Evolutionary conservation across 169 alveolate genomes (phyloP).

Genomic region (Plasmodium vivax): DNA sequence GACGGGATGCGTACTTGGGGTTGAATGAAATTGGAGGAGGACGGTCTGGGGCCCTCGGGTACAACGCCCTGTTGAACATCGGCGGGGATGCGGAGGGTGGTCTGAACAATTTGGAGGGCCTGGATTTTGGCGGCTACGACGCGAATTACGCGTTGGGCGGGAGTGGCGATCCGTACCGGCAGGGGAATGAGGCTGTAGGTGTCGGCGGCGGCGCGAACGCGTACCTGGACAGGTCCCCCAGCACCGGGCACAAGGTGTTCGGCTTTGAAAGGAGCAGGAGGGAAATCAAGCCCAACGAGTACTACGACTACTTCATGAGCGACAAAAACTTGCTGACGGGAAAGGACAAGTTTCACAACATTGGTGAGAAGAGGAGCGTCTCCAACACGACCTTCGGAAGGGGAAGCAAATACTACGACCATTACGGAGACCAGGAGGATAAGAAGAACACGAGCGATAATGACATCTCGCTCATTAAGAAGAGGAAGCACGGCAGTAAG

Average conservation of each 20-base stretch:
- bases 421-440: constrained; percentile 29
- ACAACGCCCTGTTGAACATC: neutral
- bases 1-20: constrained; percentile 4
- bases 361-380: constrained; percentile 50
- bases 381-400: constrained; percentile 59
- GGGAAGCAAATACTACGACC: constrained; percentile 22
- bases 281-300: constrained; percentile 15
- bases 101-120: neutral
- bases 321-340: constrained; percentile 2
- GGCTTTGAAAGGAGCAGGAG: constrained; percentile 33
- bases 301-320: constrained; percentile 31
- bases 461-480: constrained; percentile 30
- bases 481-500: constrained; percentile 32
- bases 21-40: neutral
- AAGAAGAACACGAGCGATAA: constrained; percentile 66
- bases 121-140: neutral
- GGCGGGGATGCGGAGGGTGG: constrained; percentile 8
- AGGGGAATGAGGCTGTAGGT: neutral
- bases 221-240: neutral
- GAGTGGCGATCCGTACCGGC: neutral
- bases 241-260: constrained; percentile 7
- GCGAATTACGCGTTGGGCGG: neutral
- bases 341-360: constrained; percentile 24
- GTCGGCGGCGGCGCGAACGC: neutral
- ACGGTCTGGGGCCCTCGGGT: neutral